A percentile compares a stretch with the other conserved stretches of the same genome.
Evolutionary conservation across 345 rosid genomes (phyloP).

Genomic region (Eucalyptus pauciflora): DNA sequence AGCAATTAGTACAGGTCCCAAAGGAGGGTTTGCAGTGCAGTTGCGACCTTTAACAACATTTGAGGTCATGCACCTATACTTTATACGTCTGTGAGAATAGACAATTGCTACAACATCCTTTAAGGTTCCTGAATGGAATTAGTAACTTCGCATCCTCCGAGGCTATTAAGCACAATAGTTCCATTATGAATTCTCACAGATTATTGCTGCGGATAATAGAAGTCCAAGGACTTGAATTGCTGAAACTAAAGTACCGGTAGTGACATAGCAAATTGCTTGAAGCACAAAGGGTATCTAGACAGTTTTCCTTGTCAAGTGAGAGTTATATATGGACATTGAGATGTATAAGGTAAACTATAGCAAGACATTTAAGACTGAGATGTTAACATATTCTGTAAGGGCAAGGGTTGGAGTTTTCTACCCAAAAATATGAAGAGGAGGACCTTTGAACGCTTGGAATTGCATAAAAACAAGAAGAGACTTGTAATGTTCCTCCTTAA

Average conservation of each 20-base stretch:
- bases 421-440: neutral
- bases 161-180: neutral
- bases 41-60: conserved; percentile 35
- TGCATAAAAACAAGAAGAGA: neutral
- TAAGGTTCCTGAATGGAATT: neutral
- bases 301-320: neutral
- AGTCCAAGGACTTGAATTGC: neutral
- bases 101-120: neutral
- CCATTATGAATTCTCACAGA: neutral
- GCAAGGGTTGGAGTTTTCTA: neutral
- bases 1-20: conserved; percentile 50
- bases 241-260: neutral
- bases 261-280: neutral
- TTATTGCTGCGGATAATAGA: neutral
- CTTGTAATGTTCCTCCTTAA: neutral
- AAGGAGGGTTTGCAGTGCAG: conserved; percentile 46
- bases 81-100: neutral
- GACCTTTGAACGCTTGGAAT: neutral
- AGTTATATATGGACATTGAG: neutral
- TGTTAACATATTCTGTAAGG: neutral
- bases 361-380: neutral
- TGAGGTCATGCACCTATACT: conserved; percentile 24
- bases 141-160: neutral
- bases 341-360: neutral
- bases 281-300: neutral